Base-by-base conservation (phyloP, 1,284 basidiomycete species). In the Filobasidium uniguttulatum region DNA sequence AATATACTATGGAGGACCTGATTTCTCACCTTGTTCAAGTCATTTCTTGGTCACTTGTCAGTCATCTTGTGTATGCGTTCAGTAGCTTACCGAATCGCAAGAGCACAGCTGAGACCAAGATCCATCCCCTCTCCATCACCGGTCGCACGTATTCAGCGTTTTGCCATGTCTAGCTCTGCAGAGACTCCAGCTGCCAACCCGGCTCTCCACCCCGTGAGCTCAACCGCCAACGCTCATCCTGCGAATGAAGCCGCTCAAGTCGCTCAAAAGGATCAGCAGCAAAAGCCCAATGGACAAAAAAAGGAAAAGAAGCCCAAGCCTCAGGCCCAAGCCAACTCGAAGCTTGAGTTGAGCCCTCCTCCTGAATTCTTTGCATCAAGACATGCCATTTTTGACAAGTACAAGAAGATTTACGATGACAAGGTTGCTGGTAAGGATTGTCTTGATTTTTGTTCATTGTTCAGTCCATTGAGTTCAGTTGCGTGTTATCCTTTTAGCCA, bases 341-440 rank as follows among this genome's bases (percentile, higher is more conserved):
- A 52, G 34, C 46, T 38, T 25, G 50, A 52, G 29, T 40, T 52
- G 36, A 37, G 30, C 46, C 90, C 91, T 22, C 77, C 75, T 17
- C 90, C 93, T 17, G 81, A 77, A 48, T 97, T 82, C 75, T 84
- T 97, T 70, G 83, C 83, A 61, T 82, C 85, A 66, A 81, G 93
- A 52, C 80, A 97, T 69, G 80, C 82, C 66, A 80, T 97, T 61
- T 98, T 90, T 62, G 85, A 96, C 48, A 75, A 85, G 65, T 74
- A 93, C 59, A 91, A 91, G 71, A 79, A 76, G 15, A 83, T 94
- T 70, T 78, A 93, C 62, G 84, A 87, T 62, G 80, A 80, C 46
- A 82, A 78, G 64, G 75, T 89, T 3, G 81, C 83, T 68, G 74
- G 87, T 87, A 37, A 4, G 52, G 33, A 5, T 25, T 23, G 33